These are phyloP conservation scores for Chromosphaera perkinsii DNA, from an alignment of 208 protist species.

Conservation along the genomic window DNA sequence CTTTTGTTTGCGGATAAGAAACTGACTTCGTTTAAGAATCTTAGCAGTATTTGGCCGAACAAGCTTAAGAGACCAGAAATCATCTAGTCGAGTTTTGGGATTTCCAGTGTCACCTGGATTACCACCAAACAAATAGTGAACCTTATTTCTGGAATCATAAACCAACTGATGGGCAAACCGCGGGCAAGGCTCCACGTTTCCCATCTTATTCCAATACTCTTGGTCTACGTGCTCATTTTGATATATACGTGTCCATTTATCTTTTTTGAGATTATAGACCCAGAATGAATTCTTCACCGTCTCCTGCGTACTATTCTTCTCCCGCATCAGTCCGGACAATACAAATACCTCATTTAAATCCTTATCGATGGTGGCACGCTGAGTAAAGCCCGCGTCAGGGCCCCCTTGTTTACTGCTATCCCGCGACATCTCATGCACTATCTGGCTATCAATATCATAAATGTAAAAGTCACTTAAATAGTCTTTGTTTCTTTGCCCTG, in stretches of 20 bases:
- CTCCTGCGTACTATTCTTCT: constrained; percentile 15
- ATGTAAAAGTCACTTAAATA: constrained; percentile 32
- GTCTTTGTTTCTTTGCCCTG: constrained; percentile 21
- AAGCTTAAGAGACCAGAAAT: constrained; percentile 30
- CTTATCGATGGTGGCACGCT: constrained; percentile 24
- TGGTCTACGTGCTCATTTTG: constrained; percentile 25
- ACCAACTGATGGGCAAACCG: constrained; percentile 33
- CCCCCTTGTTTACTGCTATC: constrained; percentile 21
- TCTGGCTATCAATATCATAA: constrained; percentile 16
- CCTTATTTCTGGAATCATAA: constrained; percentile 16
- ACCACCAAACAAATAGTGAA: constrained; percentile 33
- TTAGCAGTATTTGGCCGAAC: not conserved
- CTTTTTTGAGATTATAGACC: constrained; percentile 20
- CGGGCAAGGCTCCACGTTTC: constrained; percentile 19
- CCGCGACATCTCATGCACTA: constrained; percentile 5
- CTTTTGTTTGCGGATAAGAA: constrained; percentile 15
- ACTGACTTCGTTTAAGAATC: not conserved
- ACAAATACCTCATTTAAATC: constrained; percentile 17
- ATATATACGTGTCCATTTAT: constrained; percentile 13
- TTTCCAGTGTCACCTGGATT: constrained; percentile 22
- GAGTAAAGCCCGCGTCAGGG: constrained; percentile 25
- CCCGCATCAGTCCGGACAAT: constrained; percentile 25
- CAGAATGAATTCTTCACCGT: constrained; percentile 21
- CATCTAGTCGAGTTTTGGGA: constrained; percentile 12
- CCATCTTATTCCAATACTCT: constrained; percentile 5